Percentiles rank a stretch among this genome's conserved stretches.
phyloP scores from a whole-genome alignment of 2,329 filamentous ascomycete species.

The Ophiostoma himal-ulmi region DNA sequence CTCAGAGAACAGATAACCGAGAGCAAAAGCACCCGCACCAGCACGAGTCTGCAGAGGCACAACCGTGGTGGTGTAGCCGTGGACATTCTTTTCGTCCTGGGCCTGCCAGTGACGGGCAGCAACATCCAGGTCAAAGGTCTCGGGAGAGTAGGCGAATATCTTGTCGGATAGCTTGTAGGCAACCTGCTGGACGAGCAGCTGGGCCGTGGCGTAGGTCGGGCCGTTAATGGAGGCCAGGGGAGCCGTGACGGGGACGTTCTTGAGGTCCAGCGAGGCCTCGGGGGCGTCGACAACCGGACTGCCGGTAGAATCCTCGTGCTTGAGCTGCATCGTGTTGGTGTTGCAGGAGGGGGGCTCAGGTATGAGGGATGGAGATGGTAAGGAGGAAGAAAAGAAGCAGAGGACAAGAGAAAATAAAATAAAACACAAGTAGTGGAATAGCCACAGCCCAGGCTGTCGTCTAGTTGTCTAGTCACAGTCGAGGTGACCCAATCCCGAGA shows the following conservation, averaged over 20 bases:
- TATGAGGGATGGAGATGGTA: neutral
- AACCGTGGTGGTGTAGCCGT: conserved; percentile 73
- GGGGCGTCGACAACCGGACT: conserved; percentile 22
- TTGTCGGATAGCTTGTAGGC: conserved; percentile 94
- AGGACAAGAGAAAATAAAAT: conserved; percentile 10
- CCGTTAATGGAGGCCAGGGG: conserved; percentile 62
- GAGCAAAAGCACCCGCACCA: conserved; percentile 82
- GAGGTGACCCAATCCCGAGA: neutral
- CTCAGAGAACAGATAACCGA: conserved; percentile 96
- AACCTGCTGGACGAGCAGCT: conserved; percentile 91
- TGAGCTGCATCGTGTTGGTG: conserved; percentile 26
- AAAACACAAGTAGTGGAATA: conserved; percentile 11
- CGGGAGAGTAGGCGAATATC: conserved; percentile 93
- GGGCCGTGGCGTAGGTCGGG: conserved; percentile 86
- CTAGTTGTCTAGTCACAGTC: neutral
- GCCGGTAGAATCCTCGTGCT: conserved; percentile 27
- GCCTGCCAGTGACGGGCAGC: conserved; percentile 73
- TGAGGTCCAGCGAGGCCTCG: conserved; percentile 29
- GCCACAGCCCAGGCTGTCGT: neutral
- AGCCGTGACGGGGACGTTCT: conserved; percentile 44
- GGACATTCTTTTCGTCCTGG: conserved; percentile 67
- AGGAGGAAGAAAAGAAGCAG: neutral
- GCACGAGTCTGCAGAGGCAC: conserved; percentile 78
- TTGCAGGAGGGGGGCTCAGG: neutral
- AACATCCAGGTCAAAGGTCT: conserved; percentile 83